A percentile compares a stretch with the other conserved stretches of the same genome.
These are phyloP conservation scores for Populus hybrid DNA, from an alignment of 441 rosid species.

Conservation along the genomic window DNA sequence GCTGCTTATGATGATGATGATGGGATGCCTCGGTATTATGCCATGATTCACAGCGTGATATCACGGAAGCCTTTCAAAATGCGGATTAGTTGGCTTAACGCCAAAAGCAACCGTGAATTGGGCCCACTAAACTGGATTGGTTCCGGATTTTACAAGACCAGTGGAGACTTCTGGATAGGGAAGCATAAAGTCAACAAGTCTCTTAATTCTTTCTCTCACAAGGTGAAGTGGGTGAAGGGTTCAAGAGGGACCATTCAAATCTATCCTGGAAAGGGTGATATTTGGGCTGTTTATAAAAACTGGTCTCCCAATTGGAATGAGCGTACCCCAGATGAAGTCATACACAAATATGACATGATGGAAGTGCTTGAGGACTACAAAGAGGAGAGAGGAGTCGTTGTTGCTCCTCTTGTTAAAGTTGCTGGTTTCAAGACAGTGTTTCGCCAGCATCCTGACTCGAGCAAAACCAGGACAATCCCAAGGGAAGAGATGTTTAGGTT, in stretches of 20 bases:
- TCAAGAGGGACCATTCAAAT: constrained; percentile 60
- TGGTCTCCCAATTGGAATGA: constrained; percentile 88
- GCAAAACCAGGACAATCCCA: constrained; percentile 41
- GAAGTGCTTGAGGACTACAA: constrained; percentile 74
- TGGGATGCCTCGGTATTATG: constrained; percentile 92
- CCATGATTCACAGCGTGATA: constrained; percentile 68
- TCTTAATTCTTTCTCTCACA: constrained; percentile 79
- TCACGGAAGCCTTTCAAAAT: constrained; percentile 68
- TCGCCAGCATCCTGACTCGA: constrained; percentile 39
- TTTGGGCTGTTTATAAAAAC: constrained; percentile 85
- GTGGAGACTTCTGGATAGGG: constrained; percentile 83
- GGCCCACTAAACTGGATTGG: constrained; percentile 70
- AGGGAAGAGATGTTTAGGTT: constrained; percentile 85
- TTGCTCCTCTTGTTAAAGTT: constrained; percentile 65
- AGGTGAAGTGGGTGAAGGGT: constrained; percentile 76
- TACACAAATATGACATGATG: constrained; percentile 81
- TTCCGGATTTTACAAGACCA: constrained; percentile 75
- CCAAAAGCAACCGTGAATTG: constrained; percentile 65
- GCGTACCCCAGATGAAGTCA: constrained; percentile 56
- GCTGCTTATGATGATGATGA: constrained; percentile 90
- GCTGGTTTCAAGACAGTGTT: constrained; percentile 71
- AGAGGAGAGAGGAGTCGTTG: constrained; percentile 46
- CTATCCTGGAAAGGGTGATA: constrained; percentile 72
- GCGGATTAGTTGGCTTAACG: constrained; percentile 89
- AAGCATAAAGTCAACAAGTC: constrained; percentile 52